Evolutionary conservation across 331 rosid genomes (phyloP).

Genomic region (Pyrus hybrid): DNA sequence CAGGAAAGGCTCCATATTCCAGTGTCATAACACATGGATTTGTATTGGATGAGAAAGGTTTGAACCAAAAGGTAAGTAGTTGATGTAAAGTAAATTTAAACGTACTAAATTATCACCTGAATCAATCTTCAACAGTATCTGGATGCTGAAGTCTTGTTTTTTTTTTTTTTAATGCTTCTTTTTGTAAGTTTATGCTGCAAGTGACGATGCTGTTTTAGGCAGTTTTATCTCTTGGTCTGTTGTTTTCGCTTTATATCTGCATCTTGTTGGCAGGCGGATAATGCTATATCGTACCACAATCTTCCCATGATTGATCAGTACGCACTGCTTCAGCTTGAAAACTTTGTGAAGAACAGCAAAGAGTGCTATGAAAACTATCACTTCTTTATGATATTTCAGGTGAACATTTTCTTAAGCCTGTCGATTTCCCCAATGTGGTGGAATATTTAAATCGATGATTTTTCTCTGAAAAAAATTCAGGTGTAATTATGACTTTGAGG

Average conservation of each 20-base stretch:
- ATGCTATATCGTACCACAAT: slow-evolving; percentile 53
- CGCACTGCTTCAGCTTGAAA: slow-evolving; percentile 90
- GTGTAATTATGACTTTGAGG: too few relatives aligned
- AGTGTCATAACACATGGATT: slow-evolving; percentile 92
- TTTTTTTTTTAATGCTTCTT: background rate
- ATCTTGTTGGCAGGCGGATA: slow-evolving; percentile 50
- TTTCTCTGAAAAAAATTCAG: too few relatives aligned
- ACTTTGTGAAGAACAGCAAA: slow-evolving; percentile 55
- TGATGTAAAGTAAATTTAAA: background rate
- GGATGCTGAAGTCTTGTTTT: background rate
- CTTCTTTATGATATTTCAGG: slow-evolving; percentile 97
- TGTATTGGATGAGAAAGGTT: slow-evolving; percentile 92
- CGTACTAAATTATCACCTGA: slow-evolving; percentile 12
- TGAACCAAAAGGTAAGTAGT: slow-evolving; percentile 61
- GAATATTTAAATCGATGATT: too few relatives aligned
- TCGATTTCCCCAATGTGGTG: background rate
- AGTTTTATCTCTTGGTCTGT: slow-evolving; percentile 1
- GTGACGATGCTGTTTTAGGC: background rate
- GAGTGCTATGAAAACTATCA: slow-evolving; percentile 79
- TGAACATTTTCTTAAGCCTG: slow-evolving; percentile 14
- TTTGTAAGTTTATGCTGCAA: background rate
- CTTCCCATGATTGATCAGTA: slow-evolving; percentile 91
- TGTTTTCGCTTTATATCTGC: slow-evolving; percentile 1
- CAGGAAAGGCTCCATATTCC: slow-evolving; percentile 94
- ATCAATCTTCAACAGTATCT: background rate